phyloP scores from a whole-genome alignment of 2,329 filamentous ascomycete genomes.

The Penicillium thymicola region DNA sequence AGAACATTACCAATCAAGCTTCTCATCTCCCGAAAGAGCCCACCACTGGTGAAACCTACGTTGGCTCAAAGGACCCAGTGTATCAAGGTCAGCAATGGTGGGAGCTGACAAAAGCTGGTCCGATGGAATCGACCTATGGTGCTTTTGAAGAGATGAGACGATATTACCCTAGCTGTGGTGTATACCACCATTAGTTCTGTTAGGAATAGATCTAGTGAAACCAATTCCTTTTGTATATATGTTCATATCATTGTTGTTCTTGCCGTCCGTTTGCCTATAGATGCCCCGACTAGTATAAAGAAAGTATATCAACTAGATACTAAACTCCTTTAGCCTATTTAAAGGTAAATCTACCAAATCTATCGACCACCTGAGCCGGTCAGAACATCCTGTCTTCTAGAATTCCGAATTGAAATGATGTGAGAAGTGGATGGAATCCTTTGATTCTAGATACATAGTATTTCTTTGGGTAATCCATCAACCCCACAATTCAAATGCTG shows the following conservation, averaged over 20 bases:
- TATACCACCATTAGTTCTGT: constrained; percentile 5
- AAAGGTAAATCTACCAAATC: not conserved
- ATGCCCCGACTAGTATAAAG: not conserved
- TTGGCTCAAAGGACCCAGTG: constrained; percentile 39
- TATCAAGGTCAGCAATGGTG: constrained; percentile 42
- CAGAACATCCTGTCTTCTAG: not conserved
- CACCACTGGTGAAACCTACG: constrained; percentile 34
- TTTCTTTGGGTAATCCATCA: not conserved
- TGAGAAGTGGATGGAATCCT: not conserved
- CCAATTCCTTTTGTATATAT: not conserved
- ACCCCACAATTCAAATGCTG: not conserved
- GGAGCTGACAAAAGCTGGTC: constrained; percentile 28
- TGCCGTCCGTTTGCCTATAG: not conserved
- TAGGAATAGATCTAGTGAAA: not conserved
- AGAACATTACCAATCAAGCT: constrained; percentile 63
- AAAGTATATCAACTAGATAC: not conserved
- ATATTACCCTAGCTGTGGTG: constrained; percentile 19
- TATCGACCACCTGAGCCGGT: too few species aligned
- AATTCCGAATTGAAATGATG: not conserved
- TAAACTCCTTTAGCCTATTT: too few species aligned
- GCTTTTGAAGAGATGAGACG: constrained; percentile 34
- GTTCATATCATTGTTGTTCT: not conserved
- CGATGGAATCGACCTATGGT: constrained; percentile 41
- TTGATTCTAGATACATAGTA: not conserved
- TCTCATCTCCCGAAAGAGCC: constrained; percentile 43